Evolutionary conservation across 2,329 filamentous ascomycete genomes (phyloP).

Genomic region (Nemania sp.): DNA sequence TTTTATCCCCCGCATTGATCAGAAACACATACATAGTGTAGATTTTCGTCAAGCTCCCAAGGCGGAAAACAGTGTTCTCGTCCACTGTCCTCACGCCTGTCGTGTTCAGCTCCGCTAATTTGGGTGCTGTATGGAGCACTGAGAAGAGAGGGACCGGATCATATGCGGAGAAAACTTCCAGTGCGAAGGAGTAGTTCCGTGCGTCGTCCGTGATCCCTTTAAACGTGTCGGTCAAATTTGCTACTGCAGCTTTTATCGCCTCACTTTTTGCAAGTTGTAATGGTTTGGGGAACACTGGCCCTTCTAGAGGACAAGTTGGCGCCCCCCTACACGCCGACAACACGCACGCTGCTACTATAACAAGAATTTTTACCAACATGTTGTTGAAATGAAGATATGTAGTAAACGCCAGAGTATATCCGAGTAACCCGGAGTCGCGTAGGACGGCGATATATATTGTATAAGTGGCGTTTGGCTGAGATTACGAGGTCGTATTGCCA

Average conservation of each 20-base stretch:
- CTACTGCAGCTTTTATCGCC: constrained; percentile 41
- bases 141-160: constrained; percentile 50
- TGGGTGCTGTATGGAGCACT: constrained; percentile 53
- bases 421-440: not conserved
- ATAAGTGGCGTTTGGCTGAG: not conserved
- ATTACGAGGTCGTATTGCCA: constrained; percentile 5
- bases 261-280: constrained; percentile 40
- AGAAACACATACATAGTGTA: constrained; percentile 55
- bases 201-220: constrained; percentile 41
- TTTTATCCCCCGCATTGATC: constrained; percentile 47
- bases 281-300: constrained; percentile 48
- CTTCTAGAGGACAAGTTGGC: constrained; percentile 48
- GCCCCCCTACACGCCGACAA: constrained; percentile 31
- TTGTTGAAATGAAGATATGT: constrained; percentile 5
- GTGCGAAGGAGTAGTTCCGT: constrained; percentile 53
- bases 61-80: constrained; percentile 57
- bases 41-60: constrained; percentile 58
- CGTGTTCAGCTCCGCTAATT: constrained; percentile 43
- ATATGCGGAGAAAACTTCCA: constrained; percentile 55
- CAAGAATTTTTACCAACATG: constrained; percentile 28
- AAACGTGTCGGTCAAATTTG: constrained; percentile 43
- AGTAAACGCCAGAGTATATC: no score
- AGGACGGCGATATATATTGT: not conserved
- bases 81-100: constrained; percentile 53
- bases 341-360: constrained; percentile 28